Evolutionary conservation across 1,284 basidiomycete species (phyloP).

Genomic region (Lignosus rhinocerotis): DNA sequence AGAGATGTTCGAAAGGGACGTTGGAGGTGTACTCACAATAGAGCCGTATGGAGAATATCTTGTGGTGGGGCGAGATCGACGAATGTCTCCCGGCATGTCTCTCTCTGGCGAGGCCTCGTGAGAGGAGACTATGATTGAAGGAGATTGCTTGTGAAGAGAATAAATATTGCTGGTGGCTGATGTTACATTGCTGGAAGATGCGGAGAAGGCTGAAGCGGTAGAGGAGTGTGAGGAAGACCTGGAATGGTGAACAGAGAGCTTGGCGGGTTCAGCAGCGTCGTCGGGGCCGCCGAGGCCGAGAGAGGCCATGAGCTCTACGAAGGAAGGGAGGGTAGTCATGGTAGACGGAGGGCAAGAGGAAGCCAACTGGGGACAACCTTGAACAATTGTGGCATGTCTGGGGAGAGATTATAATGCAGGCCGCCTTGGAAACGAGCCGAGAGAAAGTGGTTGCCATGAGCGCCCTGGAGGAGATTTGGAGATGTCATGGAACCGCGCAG

Average conservation of each 20-base stretch:
- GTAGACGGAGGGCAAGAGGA: slow-evolving; percentile 26
- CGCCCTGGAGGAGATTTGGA: slow-evolving; percentile 17
- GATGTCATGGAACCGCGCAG: slow-evolving; percentile 13
- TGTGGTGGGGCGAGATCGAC: slow-evolving; percentile 28
- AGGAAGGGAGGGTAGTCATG: slow-evolving; percentile 77
- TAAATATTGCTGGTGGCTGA: slow-evolving; percentile 24
- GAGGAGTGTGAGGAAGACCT: slow-evolving; percentile 42
- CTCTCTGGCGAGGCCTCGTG: slow-evolving; percentile 21
- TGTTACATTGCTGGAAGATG: slow-evolving; percentile 30
- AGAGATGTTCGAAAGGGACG: slow-evolving; percentile 3
- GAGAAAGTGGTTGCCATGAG: slow-evolving; percentile 34
- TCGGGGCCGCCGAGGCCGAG: slow-evolving; percentile 60
- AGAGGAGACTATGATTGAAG: slow-evolving; percentile 23
- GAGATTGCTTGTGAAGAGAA: slow-evolving; percentile 17
- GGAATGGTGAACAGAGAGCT: slow-evolving; percentile 27
- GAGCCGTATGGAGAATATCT: slow-evolving; percentile 69
- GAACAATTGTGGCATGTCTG: slow-evolving; percentile 20
- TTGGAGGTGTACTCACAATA: slow-evolving; percentile 44
- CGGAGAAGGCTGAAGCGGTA: slow-evolving; percentile 34
- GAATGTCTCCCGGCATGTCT: slow-evolving; percentile 30
- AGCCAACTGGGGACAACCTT: slow-evolving; percentile 33
- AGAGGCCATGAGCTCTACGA: slow-evolving; percentile 80
- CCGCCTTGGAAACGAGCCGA: slow-evolving; percentile 34
- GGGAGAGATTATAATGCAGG: slow-evolving; percentile 31
- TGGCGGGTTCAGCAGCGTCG: slow-evolving; percentile 30